Evolutionary conservation across 345 rosid genomes (phyloP), one percentile per base, ranked within the genome.

Genomic region (Hypericum androsaemum): DNA sequence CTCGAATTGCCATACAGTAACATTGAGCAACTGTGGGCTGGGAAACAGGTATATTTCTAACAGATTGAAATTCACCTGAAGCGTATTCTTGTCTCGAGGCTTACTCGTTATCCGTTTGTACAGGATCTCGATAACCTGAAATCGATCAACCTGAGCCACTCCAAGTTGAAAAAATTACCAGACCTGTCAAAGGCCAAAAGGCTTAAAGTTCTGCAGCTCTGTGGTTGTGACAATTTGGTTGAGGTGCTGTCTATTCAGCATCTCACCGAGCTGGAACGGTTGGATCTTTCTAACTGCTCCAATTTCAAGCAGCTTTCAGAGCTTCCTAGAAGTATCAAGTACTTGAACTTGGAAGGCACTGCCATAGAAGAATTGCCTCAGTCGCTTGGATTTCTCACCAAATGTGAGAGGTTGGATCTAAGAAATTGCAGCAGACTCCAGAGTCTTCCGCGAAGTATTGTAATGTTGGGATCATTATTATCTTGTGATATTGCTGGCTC

Each of bases 321-420:
- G 50, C 16, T 60, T 44, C 37, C 11, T 7, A 54, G 53, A 6
- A 14, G 5, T 1, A 50, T 42, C 16, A 53, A 17, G 12, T 6
- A 17, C 12, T 40, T 58, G 8, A 0, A 38, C 8, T 49, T 58
- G 40, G 7, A 6, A 6, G 52, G 15, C 38, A 47, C 50, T 10
- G 38, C 60, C 13, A 41, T 62, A 14, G 46, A 40, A 40, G 66
- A 47, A 43, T 28, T 54, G 16, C 59, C 55, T n/a, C 32, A 37
- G 0, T 62, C 55, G 50, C 48, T 41, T 41, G 55, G 40, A 10
- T 22, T 2, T 17, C 48, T 62, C 3, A 11, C 54, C 49, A 37
- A 13, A 6, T 42, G 48, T 32, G 11, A 22, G 5, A 3, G 5
- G 0, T n/a, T 62, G 60, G 15, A 12, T 15, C 9, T 62, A 37